phyloP scores from a whole-genome alignment of 2,329 filamentous ascomycete genomes.

The Alternaria viburni region DNA sequence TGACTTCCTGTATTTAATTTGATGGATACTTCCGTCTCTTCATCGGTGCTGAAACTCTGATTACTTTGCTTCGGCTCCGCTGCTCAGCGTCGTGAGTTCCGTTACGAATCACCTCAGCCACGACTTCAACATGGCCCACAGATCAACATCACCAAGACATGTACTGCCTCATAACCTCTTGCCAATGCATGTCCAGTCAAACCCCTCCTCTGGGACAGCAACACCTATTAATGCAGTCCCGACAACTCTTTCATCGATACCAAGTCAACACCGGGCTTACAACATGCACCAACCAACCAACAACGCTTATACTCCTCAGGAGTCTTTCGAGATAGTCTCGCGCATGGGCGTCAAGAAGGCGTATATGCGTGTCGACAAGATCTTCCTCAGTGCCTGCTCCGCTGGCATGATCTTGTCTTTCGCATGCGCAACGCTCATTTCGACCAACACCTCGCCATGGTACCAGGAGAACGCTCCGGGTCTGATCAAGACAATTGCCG shows the following conservation, averaged over 20 bases:
- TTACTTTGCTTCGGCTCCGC: background rate
- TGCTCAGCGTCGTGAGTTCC: background rate
- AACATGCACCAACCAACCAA: background rate
- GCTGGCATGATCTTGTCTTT: constrained; percentile 61
- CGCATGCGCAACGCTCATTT: constrained; percentile 29
- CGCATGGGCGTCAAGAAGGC: constrained; percentile 60
- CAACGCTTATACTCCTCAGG: constrained; percentile 54
- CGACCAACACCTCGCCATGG: constrained; percentile 18
- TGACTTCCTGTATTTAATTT: background rate
- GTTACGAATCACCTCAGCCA: background rate
- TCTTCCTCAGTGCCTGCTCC: constrained; percentile 59
- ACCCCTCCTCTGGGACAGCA: background rate
- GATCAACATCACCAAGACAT: constrained; percentile 2
- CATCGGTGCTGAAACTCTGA: background rate
- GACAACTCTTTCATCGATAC: background rate
- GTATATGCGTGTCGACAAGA: constrained; percentile 59
- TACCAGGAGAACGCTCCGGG: constrained; percentile 27
- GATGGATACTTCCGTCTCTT: background rate
- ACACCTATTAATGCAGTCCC: constrained; percentile 1
- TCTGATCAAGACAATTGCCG: constrained; percentile 38
- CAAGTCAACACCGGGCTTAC: background rate
- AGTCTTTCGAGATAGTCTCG: constrained; percentile 60
- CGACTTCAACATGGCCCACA: background rate
- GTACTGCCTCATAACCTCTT: background rate
- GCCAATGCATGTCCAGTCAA: background rate